Evolutionary conservation across 306 rosid genomes (phyloP), one percentile per base, ranked within the genome.

Genomic region (Inga leiocalycina): DNA sequence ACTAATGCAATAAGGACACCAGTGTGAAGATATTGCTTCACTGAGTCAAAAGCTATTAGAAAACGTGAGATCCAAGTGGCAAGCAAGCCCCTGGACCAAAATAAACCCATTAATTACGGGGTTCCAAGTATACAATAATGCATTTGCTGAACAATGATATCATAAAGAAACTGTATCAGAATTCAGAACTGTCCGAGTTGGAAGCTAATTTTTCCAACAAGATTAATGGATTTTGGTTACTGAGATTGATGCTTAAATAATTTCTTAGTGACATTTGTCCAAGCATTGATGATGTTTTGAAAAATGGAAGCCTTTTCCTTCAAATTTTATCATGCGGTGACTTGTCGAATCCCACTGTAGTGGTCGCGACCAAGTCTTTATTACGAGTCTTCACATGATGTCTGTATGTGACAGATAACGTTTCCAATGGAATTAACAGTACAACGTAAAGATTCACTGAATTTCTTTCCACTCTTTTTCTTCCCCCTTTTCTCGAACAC

Each of bases 31-130:
- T 32, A 32, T 65, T 15, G 71, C 43, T 32, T 30, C 43, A 65
- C 71, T 15, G 44, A 17, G 71, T 73, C 77, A 73, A 16, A 48
- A 46, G 77, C 77, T 48, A 48, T 48, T 48, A 24, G 77, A 73
- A 24, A 24, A 48, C 34, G 19, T 46, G 77, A 73, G 14, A 24
- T 73, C 22, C 14, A 73, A 27, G 10, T 76, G 46, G 39, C 66
- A 76, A 59, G 14, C 71, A 39, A 37, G 32, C 45, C 39, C 19
- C 30, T 54, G 3, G 2, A 14, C 19, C 70, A 65, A 65, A 20
- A 56, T 3, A 56, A 56, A 56, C 62, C 62, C 62, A 39, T 39
- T 39, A 6, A 61, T 61, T 61, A 17, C 59, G 59, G n/a, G 59
- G 14, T 46, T 46, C 3, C 52, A 46, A 46, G 16, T 12, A 3